Evolutionary conservation across 768 basidiomycete species (phyloP).

Genomic region (Naematelia aurantialba): DNA sequence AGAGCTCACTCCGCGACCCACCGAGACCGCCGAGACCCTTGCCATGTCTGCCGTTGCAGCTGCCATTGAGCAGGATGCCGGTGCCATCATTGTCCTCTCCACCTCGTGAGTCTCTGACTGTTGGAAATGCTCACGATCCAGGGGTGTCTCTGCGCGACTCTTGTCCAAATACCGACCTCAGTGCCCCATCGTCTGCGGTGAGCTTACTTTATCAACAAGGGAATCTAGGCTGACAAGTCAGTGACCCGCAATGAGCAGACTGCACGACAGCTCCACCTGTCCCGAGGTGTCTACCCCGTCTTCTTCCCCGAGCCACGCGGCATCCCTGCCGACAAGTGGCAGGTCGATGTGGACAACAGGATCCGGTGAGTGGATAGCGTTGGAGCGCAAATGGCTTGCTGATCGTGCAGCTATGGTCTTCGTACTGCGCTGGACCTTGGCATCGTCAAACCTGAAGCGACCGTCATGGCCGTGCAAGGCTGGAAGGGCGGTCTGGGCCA

Average conservation of each 20-base stretch:
- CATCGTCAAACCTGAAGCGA: slow-evolving; percentile 80
- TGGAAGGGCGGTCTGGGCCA: slow-evolving; percentile 98
- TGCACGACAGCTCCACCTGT: slow-evolving; percentile 90
- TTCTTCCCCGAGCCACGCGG: slow-evolving; percentile 95
- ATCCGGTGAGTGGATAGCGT: slow-evolving; percentile 54
- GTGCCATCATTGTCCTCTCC: slow-evolving; percentile 91
- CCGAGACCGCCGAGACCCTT: slow-evolving; percentile 90
- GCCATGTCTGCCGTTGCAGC: slow-evolving; percentile 95
- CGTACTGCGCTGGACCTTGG: slow-evolving; percentile 75
- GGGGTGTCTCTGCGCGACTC: slow-evolving; percentile 91
- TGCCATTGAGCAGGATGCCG: slow-evolving; percentile 87
- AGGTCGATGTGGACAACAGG: slow-evolving; percentile 69
- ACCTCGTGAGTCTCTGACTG: slow-evolving; percentile 56
- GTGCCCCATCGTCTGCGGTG: slow-evolving; percentile 91
- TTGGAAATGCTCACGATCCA: slow-evolving; percentile 7
- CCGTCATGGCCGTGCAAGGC: slow-evolving; percentile 94
- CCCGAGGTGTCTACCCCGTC: slow-evolving; percentile 95
- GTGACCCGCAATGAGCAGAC: slow-evolving; percentile 96
- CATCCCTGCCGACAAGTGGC: slow-evolving; percentile 84
- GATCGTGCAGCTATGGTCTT: slow-evolving; percentile 65
- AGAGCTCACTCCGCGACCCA: slow-evolving; percentile 74
- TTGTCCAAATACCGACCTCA: slow-evolving; percentile 93
- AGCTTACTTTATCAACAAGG: slow-evolving; percentile 29
- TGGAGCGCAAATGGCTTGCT: neutral
- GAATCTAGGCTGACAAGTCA: slow-evolving; percentile 47